Percentiles rank a stretch among this genome's conserved stretches.
phyloP scores from a whole-genome alignment of 768 basidiomycete species.

The Cystofilobasidium ferigula region DNA sequence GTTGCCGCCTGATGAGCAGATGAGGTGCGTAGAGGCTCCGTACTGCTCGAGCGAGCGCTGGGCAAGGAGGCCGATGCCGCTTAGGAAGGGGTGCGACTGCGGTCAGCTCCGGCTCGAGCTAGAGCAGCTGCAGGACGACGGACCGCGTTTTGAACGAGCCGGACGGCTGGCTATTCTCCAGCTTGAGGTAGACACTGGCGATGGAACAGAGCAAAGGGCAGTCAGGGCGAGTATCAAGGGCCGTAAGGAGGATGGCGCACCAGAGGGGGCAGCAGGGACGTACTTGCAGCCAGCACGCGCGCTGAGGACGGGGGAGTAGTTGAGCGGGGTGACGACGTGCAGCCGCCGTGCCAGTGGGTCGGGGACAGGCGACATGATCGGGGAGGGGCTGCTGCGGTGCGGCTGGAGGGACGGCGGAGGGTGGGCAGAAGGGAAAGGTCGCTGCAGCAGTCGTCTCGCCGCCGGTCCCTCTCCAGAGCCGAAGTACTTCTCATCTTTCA shows the following conservation, averaged over 20 bases:
- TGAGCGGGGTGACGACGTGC: not conserved
- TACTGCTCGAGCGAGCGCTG: not conserved
- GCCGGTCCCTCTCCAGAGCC: too few species aligned
- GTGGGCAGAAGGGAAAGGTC: not conserved
- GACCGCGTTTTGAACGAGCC: slow-evolving; percentile 2
- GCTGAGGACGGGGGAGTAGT: not conserved
- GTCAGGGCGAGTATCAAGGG: not conserved
- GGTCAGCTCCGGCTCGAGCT: not conserved
- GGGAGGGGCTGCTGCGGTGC: too few species aligned
- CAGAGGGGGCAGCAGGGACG: not conserved
- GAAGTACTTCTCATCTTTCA: too few species aligned
- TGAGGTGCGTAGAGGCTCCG: not conserved
- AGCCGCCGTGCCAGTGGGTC: not conserved
- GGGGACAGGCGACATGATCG: not conserved
- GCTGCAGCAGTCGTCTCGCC: too few species aligned
- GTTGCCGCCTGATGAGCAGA: slow-evolving; percentile 1
- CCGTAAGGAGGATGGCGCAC: not conserved
- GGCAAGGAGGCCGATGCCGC: slow-evolving; percentile 3
- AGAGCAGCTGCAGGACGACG: not conserved
- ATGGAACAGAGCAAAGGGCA: not conserved
- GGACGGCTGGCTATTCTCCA: not conserved
- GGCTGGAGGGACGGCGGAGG: too few species aligned
- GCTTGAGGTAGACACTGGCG: slow-evolving; percentile 5
- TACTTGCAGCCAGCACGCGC: not conserved
- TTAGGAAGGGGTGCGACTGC: not conserved